Base-by-base conservation (phyloP, 495 filamentous ascomycete genomes). In the Chaetomium tenue region DNA sequence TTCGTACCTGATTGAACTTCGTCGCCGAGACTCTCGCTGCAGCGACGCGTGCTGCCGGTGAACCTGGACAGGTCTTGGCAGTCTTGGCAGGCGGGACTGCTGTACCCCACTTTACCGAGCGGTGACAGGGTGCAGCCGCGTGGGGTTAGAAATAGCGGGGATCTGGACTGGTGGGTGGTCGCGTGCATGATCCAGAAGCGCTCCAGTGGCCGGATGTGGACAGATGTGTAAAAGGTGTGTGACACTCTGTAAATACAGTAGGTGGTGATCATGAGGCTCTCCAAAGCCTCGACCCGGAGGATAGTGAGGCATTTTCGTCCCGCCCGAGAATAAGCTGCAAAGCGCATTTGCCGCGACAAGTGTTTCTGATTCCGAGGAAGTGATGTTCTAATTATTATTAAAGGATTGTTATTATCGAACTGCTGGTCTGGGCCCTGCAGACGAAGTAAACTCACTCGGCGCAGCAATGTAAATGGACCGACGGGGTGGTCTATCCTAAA, bases 11-110 rank as follows among this genome's bases (percentile, higher is more conserved):
- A 6, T 6, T 6, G 28, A 18, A 23, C n/a, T 50, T n/a, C 3
- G 13, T 50, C 46, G 44, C 15, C 18, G 46, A n/a, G 8, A 9
- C 18, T 23, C 46, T 23, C 16, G 44, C 13, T 11, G 12, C 20
- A 50, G 46, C 46, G 46, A 50, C 46, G 46, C 46, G 46, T 50
- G 46, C 46, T 50, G 46, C 22, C 9, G 46, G 23, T 50, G 8
- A 18, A 44, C 12, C n/a, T 50, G n/a, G 5, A n/a, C 5, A 15
- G 20, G 46, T 50, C 46, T 50, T 20, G 46, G 46, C 46, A 20
- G n/a, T 3, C 46, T 50, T 50, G 46, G 20, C 46, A 8, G 20
- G 46, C n/a, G 46, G 46, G 33, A 22, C 51, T n/a, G 13, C 18
- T 55, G 30, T 28, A 37, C 30, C 52, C 52, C 52, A 55, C 26